Evolutionary conservation across 2,329 filamentous ascomycete species (phyloP), one percentile per base, ranked within the genome.

Genomic region (Diaporthe caulivora): DNA sequence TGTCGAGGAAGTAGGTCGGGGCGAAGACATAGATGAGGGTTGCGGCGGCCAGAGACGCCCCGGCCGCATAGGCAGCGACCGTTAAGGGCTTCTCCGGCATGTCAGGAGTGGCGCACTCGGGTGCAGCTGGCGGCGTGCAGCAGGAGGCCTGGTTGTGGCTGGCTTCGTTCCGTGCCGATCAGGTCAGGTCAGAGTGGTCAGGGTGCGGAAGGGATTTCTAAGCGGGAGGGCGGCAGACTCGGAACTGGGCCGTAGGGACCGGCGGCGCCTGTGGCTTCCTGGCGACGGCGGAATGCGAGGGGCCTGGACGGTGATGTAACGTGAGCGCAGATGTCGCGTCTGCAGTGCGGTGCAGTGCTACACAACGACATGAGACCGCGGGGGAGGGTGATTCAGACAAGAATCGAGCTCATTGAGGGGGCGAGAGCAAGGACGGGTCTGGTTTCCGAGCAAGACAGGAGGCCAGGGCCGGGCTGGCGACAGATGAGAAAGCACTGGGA

Each of bases 1-100:
- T 92, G 84, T 99, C 96, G 82, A 98, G 92, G 79, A 97, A 94
- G 83, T 96, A 98, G 69, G 95, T 98, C n/a, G 97, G 97, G 11
- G 93, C 95, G 84, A 99, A 98, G 78, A 98, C 96, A 84, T 98
- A 99, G 82, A 98, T 94, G 73, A 98, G 90, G 42, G 97, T 96
- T 76, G 97, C 94, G 75, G 97, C 97, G 72, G 97, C 97, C 76
- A 99, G 92, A 71, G 95, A 98, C 75, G 96, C 97, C 78, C 96
- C 96, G 74, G 96, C 97, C 80, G 97, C 97, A 84, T 99, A 99
- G 57, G 94, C 95, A 78, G 95, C 94, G 79, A 97, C 93, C 10
- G 93, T 95, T 74, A 94, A 88, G 71, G 92, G 92, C 86, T 93
- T 95, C 81, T 97, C 94, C 79, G 93, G 94, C 94, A 97, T 96